These are phyloP conservation scores for Micractinium conductrix DNA, from an alignment of 139 green algal species.

Conservation along the genomic window DNA sequence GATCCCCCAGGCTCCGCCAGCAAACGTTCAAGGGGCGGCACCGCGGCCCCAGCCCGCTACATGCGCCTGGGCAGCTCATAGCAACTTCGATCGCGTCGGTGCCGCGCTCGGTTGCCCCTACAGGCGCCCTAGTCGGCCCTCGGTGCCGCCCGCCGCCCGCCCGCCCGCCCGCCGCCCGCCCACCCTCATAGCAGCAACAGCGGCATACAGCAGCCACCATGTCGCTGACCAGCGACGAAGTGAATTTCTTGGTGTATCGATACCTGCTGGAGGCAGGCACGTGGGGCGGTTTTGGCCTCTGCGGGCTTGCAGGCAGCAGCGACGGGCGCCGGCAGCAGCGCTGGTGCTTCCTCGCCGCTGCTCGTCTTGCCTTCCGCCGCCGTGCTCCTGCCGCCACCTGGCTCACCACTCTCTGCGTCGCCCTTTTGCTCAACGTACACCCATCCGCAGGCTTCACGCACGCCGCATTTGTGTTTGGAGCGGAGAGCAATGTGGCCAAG, in stretches of 20 bases:
- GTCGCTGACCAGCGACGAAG: constrained; percentile 82
- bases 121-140: too few relatives aligned
- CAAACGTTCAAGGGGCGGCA: too few relatives aligned
- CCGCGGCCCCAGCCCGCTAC: too few relatives aligned
- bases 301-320: not conserved
- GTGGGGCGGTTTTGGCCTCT: not conserved
- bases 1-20: too few relatives aligned
- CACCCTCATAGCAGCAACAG: too few relatives aligned
- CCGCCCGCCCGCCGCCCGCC: too few relatives aligned
- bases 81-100: too few relatives aligned
- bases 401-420: not conserved
- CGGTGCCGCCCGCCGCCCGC: too few relatives aligned
- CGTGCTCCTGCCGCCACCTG: not conserved
- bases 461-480: constrained; percentile 93
- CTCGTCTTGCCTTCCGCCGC: not conserved
- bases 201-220: constrained; percentile 37
- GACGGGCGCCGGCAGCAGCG: too few relatives aligned
- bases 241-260: constrained; percentile 96
- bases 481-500: constrained; percentile 80
- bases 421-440: not conserved
- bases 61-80: too few relatives aligned
- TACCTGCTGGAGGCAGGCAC: constrained; percentile 94
- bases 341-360: not conserved
- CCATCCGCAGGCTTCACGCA: constrained; percentile 89
- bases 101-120: too few relatives aligned